phyloP scores from a whole-genome alignment of 495 filamentous ascomycete genomes.

The Penicillium simplicissimum region DNA sequence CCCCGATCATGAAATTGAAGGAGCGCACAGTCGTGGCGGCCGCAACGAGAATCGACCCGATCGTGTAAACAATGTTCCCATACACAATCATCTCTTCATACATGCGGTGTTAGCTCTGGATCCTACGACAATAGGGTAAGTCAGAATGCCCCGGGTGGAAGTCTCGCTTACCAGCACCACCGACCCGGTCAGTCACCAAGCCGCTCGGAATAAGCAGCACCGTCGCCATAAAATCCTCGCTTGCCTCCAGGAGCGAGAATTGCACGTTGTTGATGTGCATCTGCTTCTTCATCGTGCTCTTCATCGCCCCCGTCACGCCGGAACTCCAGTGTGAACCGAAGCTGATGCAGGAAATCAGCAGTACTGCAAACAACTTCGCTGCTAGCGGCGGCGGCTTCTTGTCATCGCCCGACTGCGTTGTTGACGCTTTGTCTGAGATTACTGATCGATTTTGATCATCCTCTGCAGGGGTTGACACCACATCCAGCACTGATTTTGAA shows the following conservation, averaged over 20 bases:
- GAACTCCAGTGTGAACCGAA: slow-evolving; percentile 47
- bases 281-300: slow-evolving; percentile 48
- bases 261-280: slow-evolving; percentile 45
- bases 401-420: slow-evolving; percentile 12
- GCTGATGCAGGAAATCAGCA: slow-evolving; percentile 45
- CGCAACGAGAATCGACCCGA: slow-evolving; percentile 48
- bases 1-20: slow-evolving; percentile 49
- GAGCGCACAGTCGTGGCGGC: slow-evolving; percentile 42
- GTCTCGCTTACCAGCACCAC: slow-evolving; percentile 38
- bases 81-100: slow-evolving; percentile 45
- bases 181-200: slow-evolving; percentile 45
- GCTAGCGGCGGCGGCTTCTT: slow-evolving; percentile 34
- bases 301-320: slow-evolving; percentile 47
- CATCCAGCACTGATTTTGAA: slow-evolving; percentile 18
- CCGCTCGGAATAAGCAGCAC: slow-evolving; percentile 45
- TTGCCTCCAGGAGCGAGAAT: slow-evolving; percentile 46
- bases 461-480: slow-evolving; percentile 9
- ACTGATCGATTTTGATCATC: not conserved
- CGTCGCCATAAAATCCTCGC: slow-evolving; percentile 50
- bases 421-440: not conserved
- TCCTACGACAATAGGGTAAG: no score
- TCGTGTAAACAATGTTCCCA: slow-evolving; percentile 46
- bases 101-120: not conserved
- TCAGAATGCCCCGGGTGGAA: no score
- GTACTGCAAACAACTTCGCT: slow-evolving; percentile 37